phyloP scores from a whole-genome alignment of 495 filamentous ascomycete genomes.

The Clohesyomyces aquaticus region DNA sequence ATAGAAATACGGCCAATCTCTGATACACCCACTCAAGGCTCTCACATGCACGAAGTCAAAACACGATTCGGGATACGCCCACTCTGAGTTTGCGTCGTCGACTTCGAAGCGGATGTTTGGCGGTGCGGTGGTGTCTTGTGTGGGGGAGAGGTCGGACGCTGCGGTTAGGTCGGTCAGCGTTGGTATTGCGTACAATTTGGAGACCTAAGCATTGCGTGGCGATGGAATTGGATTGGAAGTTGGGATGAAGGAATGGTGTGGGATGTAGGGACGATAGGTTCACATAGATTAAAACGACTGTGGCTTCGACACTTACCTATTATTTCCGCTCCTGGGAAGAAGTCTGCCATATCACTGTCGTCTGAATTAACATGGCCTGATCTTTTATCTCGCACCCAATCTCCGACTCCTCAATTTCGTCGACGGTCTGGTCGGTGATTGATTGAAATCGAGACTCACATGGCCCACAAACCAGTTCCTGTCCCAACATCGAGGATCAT shows the following conservation, averaged over 20 bases:
- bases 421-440: too few relatives aligned
- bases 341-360: conserved; percentile 38
- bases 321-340: conserved; percentile 32
- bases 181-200: too few relatives aligned
- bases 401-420: too few relatives aligned
- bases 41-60: conserved; percentile 43
- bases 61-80: conserved; percentile 35
- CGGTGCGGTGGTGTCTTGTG: conserved; percentile 31
- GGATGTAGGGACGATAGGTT: background rate
- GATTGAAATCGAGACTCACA: conserved; percentile 38
- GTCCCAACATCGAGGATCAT: conserved; percentile 45
- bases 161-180: too few relatives aligned
- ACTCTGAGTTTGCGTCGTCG: conserved; percentile 38
- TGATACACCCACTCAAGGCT: conserved; percentile 32
- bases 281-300: too few relatives aligned
- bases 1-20: conserved; percentile 36
- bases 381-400: background rate
- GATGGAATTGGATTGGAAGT: background rate
- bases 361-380: background rate
- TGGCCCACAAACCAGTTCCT: conserved; percentile 47
- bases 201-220: background rate
- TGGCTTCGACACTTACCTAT: too few relatives aligned
- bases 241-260: background rate
- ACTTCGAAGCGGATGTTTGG: conserved; percentile 44
- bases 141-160: conserved; percentile 39